Percentiles rank a stretch among this genome's conserved stretches.
phyloP scores from a whole-genome alignment of 2,329 filamentous ascomycete genomes.

The Pseudogymnoascus destructans region DNA sequence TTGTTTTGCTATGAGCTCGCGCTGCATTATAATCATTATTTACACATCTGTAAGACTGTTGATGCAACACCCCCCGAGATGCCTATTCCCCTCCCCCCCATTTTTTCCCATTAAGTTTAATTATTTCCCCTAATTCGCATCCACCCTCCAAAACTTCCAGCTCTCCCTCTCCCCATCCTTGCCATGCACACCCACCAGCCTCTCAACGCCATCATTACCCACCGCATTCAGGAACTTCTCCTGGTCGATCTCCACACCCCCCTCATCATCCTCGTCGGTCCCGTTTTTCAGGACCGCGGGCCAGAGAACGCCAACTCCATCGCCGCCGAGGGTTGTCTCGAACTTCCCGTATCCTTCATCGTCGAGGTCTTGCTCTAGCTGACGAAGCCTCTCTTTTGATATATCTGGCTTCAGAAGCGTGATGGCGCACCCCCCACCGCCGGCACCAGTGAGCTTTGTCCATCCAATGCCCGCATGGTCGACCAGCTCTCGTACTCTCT shows the following conservation, averaged over 20 bases:
- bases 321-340: conserved; percentile 78
- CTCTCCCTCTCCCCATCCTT: conserved; percentile 57
- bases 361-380: conserved; percentile 52
- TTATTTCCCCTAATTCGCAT: conserved; percentile 29
- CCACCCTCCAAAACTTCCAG: conserved; percentile 76
- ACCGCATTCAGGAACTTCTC: conserved; percentile 77
- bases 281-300: conserved; percentile 83
- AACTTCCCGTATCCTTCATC: conserved; percentile 71
- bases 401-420: conserved; percentile 65
- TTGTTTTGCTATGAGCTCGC: not conserved
- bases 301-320: conserved; percentile 89
- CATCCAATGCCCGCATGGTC: conserved; percentile 84
- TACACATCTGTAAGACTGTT: not conserved
- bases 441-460: conserved; percentile 94
- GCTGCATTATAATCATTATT: not conserved
- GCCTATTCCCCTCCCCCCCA: not conserved
- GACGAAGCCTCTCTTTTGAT: conserved; percentile 40
- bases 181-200: conserved; percentile 67
- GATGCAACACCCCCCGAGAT: not conserved
- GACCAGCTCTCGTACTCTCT: conserved; percentile 80
- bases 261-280: conserved; percentile 60
- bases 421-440: conserved; percentile 91
- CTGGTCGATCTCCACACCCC: conserved; percentile 84
- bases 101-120: not conserved
- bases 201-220: conserved; percentile 74